Base-by-base conservation (phyloP, 768 basidiomycete genomes). In the Collybiopsis luxurians region DNA sequence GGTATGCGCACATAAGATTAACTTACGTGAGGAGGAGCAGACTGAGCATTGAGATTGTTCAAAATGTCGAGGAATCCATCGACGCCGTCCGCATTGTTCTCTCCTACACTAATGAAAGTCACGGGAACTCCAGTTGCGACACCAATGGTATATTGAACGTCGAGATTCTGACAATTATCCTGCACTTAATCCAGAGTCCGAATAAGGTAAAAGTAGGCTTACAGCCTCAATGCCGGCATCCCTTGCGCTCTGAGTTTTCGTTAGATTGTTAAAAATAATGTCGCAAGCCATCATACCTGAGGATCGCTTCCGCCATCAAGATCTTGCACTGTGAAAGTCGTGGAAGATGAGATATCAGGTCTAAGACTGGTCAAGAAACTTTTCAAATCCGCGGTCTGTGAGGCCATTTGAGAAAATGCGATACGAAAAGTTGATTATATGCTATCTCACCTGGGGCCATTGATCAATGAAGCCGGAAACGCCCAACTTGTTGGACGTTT, bases 121-220 rank as follows among this genome's bases (percentile, higher is more conserved):
- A 64, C 62, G 1, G 73, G 72, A 5, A 73, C 71, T 15, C 67
- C 64, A 10, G 63, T 67, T n/a, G 73, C 71, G 11, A 73, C 52
- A 26, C 73, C 73, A 21, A 74, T 66, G 9, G 72, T 72, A 60
- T 74, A 75, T 49, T 75, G 66, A 26, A 69, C 68, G 53, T 75
- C 71, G 45, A 66, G 60, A 59, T 66, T 65, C 59, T 64, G 31
- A 0, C 19, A 4, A 53, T 42, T 23, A 15, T 5, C 28, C 42
- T 9, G 28, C 23, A n/a, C 11, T 48, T 3, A 39, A 2, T 17
- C 21, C 17, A 26, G 19, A 21, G 34, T 27, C 4, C 2, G 24
- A n/a, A 21, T 2, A 27, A 26, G 17, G 15, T 15, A 43, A 26
- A 56, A 30, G 17, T 6, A 23, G 28, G 64, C 69, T 52, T 48